Conservation (phyloP, 345 rosid species). For the Pistacia integerrima region DNA sequence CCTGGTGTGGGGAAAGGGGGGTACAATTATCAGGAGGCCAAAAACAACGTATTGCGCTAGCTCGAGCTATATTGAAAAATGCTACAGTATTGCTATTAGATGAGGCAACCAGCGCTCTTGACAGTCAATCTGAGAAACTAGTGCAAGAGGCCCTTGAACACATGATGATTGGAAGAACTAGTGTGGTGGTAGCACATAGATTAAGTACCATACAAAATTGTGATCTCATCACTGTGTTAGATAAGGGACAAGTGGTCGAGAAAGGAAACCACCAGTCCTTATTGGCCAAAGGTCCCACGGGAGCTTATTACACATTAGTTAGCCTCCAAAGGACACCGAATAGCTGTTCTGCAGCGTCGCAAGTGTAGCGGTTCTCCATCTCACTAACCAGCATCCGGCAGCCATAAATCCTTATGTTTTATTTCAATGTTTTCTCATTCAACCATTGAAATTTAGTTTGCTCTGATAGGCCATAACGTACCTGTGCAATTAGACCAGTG, state of each 20-base stretch:
- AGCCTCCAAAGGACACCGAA: slow-evolving; percentile 42
- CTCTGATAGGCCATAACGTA: too few species aligned
- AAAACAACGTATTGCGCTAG: too few species aligned
- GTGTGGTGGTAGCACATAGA: slow-evolving; percentile 64
- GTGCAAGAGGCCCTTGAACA: slow-evolving; percentile 68
- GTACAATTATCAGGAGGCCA: too few species aligned
- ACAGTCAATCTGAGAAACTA: slow-evolving; percentile 58
- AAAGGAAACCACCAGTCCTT: slow-evolving; percentile 60
- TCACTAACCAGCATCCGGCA: too few species aligned
- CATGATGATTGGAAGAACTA: slow-evolving; percentile 67
- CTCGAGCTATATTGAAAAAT: slow-evolving; percentile 35
- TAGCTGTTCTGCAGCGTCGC: background rate
- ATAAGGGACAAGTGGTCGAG: slow-evolving; percentile 58
- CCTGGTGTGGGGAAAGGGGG: slow-evolving; percentile 28
- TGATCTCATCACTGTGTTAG: slow-evolving; percentile 50
- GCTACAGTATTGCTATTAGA: slow-evolving; percentile 57
- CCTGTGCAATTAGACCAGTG: too few species aligned
- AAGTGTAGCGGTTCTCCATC: too few species aligned
- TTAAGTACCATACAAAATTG: slow-evolving; percentile 61
- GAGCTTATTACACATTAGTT: slow-evolving; percentile 62
- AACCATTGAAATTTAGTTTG: too few species aligned
- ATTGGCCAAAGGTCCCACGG: slow-evolving; percentile 44
- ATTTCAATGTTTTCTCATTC: slow-evolving; percentile 16
- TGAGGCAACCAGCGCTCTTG: slow-evolving; percentile 76
- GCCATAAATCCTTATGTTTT: background rate